Conservation (phyloP, 768 basidiomycete species). For the Tricholoma sp. region DNA sequence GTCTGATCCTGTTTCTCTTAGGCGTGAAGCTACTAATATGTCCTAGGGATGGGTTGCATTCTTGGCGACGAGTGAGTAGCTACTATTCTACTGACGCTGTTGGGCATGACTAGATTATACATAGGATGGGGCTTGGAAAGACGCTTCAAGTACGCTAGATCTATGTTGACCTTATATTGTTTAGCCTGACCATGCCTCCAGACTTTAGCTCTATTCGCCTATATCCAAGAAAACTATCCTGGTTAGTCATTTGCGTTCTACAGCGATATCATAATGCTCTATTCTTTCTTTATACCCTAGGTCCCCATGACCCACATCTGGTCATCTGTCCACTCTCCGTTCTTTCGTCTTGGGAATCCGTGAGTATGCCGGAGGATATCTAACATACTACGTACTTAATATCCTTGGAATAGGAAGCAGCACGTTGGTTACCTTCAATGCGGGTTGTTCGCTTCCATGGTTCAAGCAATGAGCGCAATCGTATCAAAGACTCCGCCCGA, state of each 20-base stretch:
- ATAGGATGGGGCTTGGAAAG: slow-evolving; percentile 62
- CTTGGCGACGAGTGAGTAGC: slow-evolving; percentile 59
- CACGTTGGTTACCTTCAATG: slow-evolving; percentile 50
- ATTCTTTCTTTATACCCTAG: slow-evolving; percentile 14
- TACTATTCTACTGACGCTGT: neutral
- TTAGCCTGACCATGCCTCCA: slow-evolving; percentile 1
- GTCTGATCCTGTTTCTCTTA: slow-evolving; percentile 18
- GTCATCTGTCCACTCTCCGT: slow-evolving; percentile 73
- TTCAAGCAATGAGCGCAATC: slow-evolving; percentile 43
- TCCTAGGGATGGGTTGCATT: slow-evolving; percentile 60
- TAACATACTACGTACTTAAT: neutral
- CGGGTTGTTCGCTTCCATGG: slow-evolving; percentile 60
- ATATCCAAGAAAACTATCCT: slow-evolving; percentile 51
- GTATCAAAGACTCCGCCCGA: slow-evolving; percentile 43
- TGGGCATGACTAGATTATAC: neutral
- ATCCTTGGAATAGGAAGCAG: slow-evolving; percentile 35
- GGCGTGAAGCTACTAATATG: neutral
- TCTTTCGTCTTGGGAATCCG: slow-evolving; percentile 52
- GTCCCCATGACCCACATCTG: slow-evolving; percentile 54
- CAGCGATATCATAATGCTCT: neutral
- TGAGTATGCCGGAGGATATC: slow-evolving; percentile 16
- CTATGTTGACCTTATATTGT: neutral
- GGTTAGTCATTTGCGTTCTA: slow-evolving; percentile 17
- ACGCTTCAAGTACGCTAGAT: slow-evolving; percentile 44
- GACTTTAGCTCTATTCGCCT: slow-evolving; percentile 64